These are phyloP conservation scores for Crithidia thermophila DNA, from an alignment of 208 protist species.

Conservation along the genomic window DNA sequence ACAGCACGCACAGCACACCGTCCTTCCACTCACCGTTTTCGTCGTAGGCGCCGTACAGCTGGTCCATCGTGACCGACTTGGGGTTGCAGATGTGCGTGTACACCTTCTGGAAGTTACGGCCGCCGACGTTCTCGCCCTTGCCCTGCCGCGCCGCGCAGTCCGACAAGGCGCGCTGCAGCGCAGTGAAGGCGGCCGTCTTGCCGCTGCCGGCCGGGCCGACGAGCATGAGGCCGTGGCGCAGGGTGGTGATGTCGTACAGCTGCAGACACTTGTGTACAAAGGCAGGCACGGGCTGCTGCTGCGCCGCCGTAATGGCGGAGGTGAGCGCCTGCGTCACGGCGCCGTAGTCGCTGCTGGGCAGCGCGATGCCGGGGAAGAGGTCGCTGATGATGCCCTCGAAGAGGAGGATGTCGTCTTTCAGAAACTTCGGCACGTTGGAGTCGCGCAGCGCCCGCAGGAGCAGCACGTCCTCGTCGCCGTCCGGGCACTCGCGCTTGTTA, in stretches of 20 bases:
- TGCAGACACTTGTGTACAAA: slow-evolving; percentile 98
- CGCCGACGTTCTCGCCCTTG: slow-evolving; percentile 70
- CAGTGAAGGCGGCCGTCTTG: slow-evolving; percentile 94
- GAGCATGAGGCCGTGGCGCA: slow-evolving; percentile 98
- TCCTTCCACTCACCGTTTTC: slow-evolving; percentile 97
- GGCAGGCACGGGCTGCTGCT: slow-evolving; percentile 87
- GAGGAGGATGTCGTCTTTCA: slow-evolving; percentile 93
- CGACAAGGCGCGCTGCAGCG: slow-evolving; percentile 85
- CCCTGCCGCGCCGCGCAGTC: slow-evolving; percentile 71
- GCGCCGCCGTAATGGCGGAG: slow-evolving; percentile 54
- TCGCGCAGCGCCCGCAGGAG: slow-evolving; percentile 96
- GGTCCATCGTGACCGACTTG: slow-evolving; percentile 98
- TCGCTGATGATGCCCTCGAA: slow-evolving; percentile 98
- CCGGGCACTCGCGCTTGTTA: slow-evolving; percentile 93
- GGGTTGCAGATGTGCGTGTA: slow-evolving; percentile 96
- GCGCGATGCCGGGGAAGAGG: slow-evolving; percentile 96
- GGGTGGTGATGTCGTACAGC: slow-evolving; percentile 98
- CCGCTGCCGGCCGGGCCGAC: slow-evolving; percentile 97
- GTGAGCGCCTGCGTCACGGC: slow-evolving; percentile 83
- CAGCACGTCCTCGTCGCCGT: slow-evolving; percentile 94
- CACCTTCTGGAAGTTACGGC: slow-evolving; percentile 88
- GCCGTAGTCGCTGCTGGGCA: slow-evolving; percentile 95
- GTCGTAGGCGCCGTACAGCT: slow-evolving; percentile 98
- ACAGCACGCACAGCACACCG: slow-evolving; percentile 95
- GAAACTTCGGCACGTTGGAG: slow-evolving; percentile 99